Conservation (phyloP, 768 basidiomycete genomes). For the Boletellus ananiceps region DNA sequence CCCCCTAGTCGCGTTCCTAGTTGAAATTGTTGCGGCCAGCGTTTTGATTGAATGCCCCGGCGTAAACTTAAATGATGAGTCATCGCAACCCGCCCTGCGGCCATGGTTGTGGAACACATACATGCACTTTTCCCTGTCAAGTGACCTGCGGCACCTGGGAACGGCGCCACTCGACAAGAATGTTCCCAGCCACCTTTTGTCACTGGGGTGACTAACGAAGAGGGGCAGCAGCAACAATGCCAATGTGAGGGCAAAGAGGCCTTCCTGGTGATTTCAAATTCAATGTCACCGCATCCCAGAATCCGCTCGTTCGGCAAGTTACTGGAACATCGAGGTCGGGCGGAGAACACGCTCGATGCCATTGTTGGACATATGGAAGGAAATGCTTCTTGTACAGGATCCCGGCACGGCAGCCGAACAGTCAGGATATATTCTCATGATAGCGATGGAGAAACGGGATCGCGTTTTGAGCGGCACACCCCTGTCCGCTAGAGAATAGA, state of each 20-base stretch:
- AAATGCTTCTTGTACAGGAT: background rate
- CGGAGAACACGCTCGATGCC: background rate
- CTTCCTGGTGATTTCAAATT: background rate
- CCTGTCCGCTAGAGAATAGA: background rate
- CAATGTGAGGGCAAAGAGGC: background rate
- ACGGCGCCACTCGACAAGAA: background rate
- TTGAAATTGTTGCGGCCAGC: background rate
- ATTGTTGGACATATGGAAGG: background rate
- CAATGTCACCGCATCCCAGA: background rate
- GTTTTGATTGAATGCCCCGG: background rate
- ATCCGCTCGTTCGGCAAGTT: background rate
- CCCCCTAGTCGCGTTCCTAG: background rate
- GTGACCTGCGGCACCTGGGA: background rate
- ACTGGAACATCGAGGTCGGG: background rate
- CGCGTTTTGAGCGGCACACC: conserved; percentile 16
- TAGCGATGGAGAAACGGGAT: background rate
- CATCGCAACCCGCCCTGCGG: background rate
- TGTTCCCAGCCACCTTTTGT: background rate
- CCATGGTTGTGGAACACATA: background rate
- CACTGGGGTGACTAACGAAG: background rate
- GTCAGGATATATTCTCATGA: conserved; percentile 3
- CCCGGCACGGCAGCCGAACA: background rate
- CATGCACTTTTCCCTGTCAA: background rate
- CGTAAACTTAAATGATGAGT: conserved; percentile 2
- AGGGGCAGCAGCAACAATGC: no score